phyloP scores from a whole-genome alignment of 305 asterid genomes.

The Salvia sclarea region DNA sequence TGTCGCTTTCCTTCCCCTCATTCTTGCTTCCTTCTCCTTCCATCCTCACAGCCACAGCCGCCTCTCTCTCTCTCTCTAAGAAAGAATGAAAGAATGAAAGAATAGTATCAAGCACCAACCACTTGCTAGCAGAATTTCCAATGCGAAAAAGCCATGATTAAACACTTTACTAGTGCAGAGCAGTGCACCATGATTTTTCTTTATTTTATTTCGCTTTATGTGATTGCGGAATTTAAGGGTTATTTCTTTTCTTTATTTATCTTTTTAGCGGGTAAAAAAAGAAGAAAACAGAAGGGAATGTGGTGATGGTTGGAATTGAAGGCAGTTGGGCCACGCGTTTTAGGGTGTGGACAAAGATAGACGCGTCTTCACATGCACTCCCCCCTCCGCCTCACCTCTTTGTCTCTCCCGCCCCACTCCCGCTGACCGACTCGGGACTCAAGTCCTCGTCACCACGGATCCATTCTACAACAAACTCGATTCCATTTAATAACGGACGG shows the following conservation, averaged over 20 bases:
- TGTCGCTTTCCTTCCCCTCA: conserved; percentile 6
- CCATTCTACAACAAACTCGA: neutral
- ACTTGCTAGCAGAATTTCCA: conserved; percentile 20
- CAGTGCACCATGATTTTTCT: conserved; percentile 19
- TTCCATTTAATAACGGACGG: neutral
- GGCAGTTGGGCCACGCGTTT: conserved; percentile 50
- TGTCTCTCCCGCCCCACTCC: conserved; percentile 10
- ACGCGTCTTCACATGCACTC: conserved; percentile 42
- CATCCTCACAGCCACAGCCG: conserved; percentile 5
- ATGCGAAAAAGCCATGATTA: conserved; percentile 14
- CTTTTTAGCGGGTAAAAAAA: conserved; percentile 27
- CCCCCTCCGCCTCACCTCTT: neutral
- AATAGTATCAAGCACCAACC: neutral
- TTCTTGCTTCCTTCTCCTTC: conserved; percentile 32
- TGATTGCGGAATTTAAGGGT: conserved; percentile 43
- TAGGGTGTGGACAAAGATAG: conserved; percentile 31
- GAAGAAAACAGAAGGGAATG: neutral
- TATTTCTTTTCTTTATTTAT: neutral
- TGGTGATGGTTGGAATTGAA: conserved; percentile 37
- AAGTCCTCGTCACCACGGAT: neutral
- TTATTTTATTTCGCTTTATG: neutral
- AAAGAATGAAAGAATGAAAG: neutral
- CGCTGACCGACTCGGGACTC: neutral
- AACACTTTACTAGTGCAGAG: conserved; percentile 24
- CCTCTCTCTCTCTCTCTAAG: neutral